These are phyloP conservation scores for Naganishia antarctica DNA, from an alignment of 768 basidiomycete species.

Conservation along the genomic window DNA sequence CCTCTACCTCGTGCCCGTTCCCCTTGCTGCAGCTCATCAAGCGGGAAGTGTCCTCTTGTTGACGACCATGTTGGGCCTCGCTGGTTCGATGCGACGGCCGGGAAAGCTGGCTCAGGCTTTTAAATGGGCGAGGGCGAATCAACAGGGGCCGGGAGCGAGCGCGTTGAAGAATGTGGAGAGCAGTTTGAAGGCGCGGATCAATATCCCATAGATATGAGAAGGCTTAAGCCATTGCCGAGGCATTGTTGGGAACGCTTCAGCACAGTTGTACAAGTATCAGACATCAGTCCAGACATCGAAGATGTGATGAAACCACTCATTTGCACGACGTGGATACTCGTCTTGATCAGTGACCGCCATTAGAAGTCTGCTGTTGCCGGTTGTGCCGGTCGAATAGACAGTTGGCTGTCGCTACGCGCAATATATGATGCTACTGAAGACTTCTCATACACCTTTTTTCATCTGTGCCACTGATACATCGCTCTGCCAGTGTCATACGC, in stretches of 20 bases:
- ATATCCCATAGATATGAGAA: constrained; percentile 15
- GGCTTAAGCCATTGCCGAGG: neutral
- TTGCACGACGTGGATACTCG: no score
- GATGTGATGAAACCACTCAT: no score
- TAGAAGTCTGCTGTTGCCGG: no score
- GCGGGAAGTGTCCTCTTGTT: constrained; percentile 86
- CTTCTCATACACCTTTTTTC: no score
- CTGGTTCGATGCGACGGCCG: constrained; percentile 68
- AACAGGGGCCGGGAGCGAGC: constrained; percentile 1
- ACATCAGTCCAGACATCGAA: no score
- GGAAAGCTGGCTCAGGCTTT: constrained; percentile 58
- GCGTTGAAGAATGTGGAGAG: constrained; percentile 21
- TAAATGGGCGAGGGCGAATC: constrained; percentile 26
- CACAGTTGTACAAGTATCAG: neutral
- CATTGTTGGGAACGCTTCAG: neutral
- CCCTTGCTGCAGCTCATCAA: constrained; percentile 88
- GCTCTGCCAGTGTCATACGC: no score
- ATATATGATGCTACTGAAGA: no score
- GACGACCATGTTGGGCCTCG: constrained; percentile 72
- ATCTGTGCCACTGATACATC: no score
- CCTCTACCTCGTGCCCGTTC: constrained; percentile 85
- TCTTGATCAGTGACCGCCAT: no score
- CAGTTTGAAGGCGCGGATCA: constrained; percentile 21
- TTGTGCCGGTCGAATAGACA: no score
- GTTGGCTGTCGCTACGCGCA: no score